These are phyloP conservation scores for Bipolaris sorokiniana DNA, from an alignment of 2,329 filamentous ascomycete species.

Conservation along the genomic window DNA sequence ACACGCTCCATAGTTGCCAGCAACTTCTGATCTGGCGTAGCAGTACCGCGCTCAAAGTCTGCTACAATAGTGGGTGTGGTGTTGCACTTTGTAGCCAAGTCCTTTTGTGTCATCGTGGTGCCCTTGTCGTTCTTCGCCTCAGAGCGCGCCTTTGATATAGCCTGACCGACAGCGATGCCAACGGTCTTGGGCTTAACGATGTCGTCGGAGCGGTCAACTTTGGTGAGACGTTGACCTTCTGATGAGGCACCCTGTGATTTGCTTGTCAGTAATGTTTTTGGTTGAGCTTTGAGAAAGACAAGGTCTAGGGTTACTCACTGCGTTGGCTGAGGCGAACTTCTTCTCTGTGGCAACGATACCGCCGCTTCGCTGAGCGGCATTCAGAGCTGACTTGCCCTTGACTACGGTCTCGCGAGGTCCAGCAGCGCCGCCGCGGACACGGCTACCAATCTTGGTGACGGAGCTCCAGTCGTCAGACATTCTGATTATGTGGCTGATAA, in stretches of 20 bases:
- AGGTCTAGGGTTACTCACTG: conserved; percentile 62
- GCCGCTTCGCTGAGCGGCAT: conserved; percentile 85
- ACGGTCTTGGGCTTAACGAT: conserved; percentile 94
- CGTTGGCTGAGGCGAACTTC: conserved; percentile 81
- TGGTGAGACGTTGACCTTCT: conserved; percentile 94
- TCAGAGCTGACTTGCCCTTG: conserved; percentile 81
- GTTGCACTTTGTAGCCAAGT: conserved; percentile 85
- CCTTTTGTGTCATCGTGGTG: conserved; percentile 83
- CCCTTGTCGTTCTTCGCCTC: conserved; percentile 79
- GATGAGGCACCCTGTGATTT: conserved; percentile 46
- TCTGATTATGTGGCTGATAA: conserved; percentile 27
- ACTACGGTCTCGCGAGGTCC: conserved; percentile 83
- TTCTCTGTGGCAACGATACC: conserved; percentile 85
- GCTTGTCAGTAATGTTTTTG: conserved; percentile 16
- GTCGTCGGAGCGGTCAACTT: conserved; percentile 96
- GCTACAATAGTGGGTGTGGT: conserved; percentile 79
- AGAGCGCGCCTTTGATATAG: conserved; percentile 79
- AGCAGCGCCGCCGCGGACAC: conserved; percentile 71
- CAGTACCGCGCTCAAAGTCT: conserved; percentile 83
- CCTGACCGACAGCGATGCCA: conserved; percentile 78
- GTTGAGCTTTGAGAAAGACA: not conserved
- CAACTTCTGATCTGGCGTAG: conserved; percentile 82
- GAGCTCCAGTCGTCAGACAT: conserved; percentile 85
- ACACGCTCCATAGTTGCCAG: conserved; percentile 78
- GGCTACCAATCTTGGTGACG: conserved; percentile 93